Evolutionary conservation across 2,329 filamentous ascomycete genomes (phyloP), one percentile per base, ranked within the genome.

Genomic region (Clathrospora elynae): DNA sequence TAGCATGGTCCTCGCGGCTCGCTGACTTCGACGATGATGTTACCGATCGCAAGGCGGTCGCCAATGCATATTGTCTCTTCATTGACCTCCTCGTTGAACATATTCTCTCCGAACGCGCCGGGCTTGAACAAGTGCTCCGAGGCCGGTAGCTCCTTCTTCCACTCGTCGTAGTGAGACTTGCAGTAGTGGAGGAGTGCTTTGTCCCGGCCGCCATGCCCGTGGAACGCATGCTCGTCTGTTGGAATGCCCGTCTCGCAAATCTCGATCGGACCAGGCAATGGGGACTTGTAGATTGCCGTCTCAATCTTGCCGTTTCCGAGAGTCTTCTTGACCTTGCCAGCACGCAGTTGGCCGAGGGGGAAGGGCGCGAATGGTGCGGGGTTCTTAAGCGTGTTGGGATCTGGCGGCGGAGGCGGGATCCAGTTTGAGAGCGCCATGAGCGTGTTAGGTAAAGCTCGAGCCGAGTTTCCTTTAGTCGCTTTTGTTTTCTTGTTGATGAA

Each of bases 31-130:
- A 85, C 72, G 2, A 81, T 44, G 0, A 81, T 72, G 2, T 31
- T 67, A 0, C 78, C 65, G 6, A 85, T 74, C 0, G 74, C 70
- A 12, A 83, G 70, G 10, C 81, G 69, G 53, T 87, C 84, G 14
- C 84, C 83, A 36, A 87, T 83, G 63, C 83, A 86, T 1, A 86
- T 70, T 51, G 83, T 86, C 23, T 76, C 73, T 68, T 87, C 84
- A 54, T 83, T 85, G 72, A 85, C 78, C 26, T 71, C 70, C 1
- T 69, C 66, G 1, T 74, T 78, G 25, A 84, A 81, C 3, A 86
- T 70, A 54, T 86, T 86, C 68, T 86, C 83, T 5, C 83, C 83
- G 50, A 86, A 86, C 0, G 75, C 81, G 2, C 83, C 83, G 0
- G 77, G 75, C 4, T 71, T 67, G 52, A 86, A 85, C 2, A 72